These are phyloP conservation scores for Parastagonospora nodorum DNA, from an alignment of 2,329 filamentous ascomycete species.

Conservation along the genomic window DNA sequence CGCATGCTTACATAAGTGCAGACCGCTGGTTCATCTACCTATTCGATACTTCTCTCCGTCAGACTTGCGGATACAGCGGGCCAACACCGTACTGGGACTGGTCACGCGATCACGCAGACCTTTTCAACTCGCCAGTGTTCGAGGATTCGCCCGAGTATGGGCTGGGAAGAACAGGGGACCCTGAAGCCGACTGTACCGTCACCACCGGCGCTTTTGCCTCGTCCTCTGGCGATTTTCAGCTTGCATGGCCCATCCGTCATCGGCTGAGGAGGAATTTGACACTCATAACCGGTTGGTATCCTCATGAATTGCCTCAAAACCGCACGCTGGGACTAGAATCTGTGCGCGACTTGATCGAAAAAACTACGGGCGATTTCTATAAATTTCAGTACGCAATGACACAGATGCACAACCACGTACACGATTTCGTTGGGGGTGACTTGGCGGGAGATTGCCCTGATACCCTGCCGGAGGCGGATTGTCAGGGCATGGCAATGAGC, in stretches of 20 bases:
- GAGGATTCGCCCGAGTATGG: slow-evolving; percentile 20
- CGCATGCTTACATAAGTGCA: slow-evolving; percentile 3
- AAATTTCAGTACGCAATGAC: slow-evolving; percentile 5
- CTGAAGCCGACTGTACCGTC: slow-evolving; percentile 4
- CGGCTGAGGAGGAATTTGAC: slow-evolving; percentile 3
- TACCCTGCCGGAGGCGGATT: slow-evolving; percentile 1
- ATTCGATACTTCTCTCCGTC: slow-evolving; percentile 5
- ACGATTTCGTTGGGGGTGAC: slow-evolving; percentile 2
- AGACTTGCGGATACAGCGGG: slow-evolving; percentile 3
- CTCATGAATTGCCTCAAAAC: slow-evolving; percentile 2
- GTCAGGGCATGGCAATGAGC: slow-evolving; percentile 1
- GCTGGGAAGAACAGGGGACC: slow-evolving; percentile 3
- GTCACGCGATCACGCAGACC: slow-evolving; percentile 32
- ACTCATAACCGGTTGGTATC: slow-evolving; percentile 3
- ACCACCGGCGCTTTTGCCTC: slow-evolving; percentile 5
- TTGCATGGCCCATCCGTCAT: slow-evolving; percentile 3
- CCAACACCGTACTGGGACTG: slow-evolving; percentile 43
- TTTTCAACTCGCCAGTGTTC: slow-evolving; percentile 26
- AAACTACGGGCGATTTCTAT: slow-evolving; percentile 4
- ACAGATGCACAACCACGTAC: slow-evolving; percentile 4
- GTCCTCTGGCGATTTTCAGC: background rate
- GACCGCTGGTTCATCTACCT: slow-evolving; percentile 6
- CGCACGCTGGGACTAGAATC: slow-evolving; percentile 2
- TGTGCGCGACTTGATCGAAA: slow-evolving; percentile 3
- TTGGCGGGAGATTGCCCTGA: slow-evolving; percentile 3